A percentile compares a stretch with the other conserved stretches of the same genome.
phyloP scores from a whole-genome alignment of 768 basidiomycete species.

The Cyclocybe cylindracea region DNA sequence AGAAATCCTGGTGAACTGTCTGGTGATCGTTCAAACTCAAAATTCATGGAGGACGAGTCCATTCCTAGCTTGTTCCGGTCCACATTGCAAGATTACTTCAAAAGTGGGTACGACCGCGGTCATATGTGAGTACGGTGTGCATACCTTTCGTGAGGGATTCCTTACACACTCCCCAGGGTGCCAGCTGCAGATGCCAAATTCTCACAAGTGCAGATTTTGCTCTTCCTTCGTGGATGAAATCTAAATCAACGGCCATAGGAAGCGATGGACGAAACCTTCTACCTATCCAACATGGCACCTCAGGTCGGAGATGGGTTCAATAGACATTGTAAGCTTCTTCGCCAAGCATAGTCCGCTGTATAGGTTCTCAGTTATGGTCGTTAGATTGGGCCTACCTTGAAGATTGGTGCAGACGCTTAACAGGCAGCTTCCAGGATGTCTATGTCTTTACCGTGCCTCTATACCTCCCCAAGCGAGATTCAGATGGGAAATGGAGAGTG shows the following conservation, averaged over 20 bases:
- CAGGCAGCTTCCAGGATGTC: slow-evolving; percentile 87
- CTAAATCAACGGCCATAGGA: slow-evolving; percentile 37
- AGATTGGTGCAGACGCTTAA: slow-evolving; percentile 92
- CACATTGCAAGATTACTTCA: slow-evolving; percentile 85
- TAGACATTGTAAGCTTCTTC: slow-evolving; percentile 74
- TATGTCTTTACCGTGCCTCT: slow-evolving; percentile 97
- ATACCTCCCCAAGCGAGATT: slow-evolving; percentile 84
- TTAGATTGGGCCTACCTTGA: slow-evolving; percentile 96
- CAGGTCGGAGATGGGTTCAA: slow-evolving; percentile 99
- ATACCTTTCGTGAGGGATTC: not conserved
- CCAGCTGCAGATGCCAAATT: slow-evolving; percentile 95
- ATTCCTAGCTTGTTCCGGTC: slow-evolving; percentile 81
- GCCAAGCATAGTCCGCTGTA: not conserved
- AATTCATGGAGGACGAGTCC: slow-evolving; percentile 81
- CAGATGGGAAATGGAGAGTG: slow-evolving; percentile 94
- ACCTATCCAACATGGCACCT: slow-evolving; percentile 94
- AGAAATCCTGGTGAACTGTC: slow-evolving; percentile 31
- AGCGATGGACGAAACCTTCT: slow-evolving; percentile 97
- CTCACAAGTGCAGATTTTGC: slow-evolving; percentile 59
- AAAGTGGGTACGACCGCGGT: slow-evolving; percentile 93
- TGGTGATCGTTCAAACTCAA: slow-evolving; percentile 75
- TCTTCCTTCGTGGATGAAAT: not conserved
- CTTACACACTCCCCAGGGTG: slow-evolving; percentile 54
- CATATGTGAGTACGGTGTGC: slow-evolving; percentile 71
- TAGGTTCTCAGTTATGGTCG: not conserved